Conservation (phyloP, 164 flowering plant species). For the grape (Vitis vinifera) region ASM3070453v1 NC_081816.1:4738001-4738500, state of each 20-base stretch:
- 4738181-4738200: constrained; percentile 54
- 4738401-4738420: constrained; percentile 8
- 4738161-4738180: constrained; percentile 53
- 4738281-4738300: constrained; percentile 49
- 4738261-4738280: constrained; percentile 17
- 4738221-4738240: constrained; percentile 47
- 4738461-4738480: constrained; percentile 14
- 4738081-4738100: constrained; percentile 69
- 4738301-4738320: constrained; percentile 22
- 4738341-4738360: not conserved
- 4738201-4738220: constrained; percentile 46
- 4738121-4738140: constrained; percentile 33
- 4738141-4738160: constrained; percentile 19
- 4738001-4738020: constrained; percentile 13
- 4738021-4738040: constrained; percentile 50
- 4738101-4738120: constrained; percentile 78
- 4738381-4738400: constrained; percentile 14
- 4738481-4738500: constrained; percentile 41
- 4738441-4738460: constrained; percentile 13
- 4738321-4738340: constrained; percentile 1
- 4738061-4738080: constrained; percentile 69
- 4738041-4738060: constrained; percentile 61
- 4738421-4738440: constrained; percentile 9
- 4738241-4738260: constrained; percentile 26
- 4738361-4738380: constrained; percentile 16